Base-by-base conservation (phyloP, 2,329 filamentous ascomycete species). In the Cladophialophora yegresii region DNA sequence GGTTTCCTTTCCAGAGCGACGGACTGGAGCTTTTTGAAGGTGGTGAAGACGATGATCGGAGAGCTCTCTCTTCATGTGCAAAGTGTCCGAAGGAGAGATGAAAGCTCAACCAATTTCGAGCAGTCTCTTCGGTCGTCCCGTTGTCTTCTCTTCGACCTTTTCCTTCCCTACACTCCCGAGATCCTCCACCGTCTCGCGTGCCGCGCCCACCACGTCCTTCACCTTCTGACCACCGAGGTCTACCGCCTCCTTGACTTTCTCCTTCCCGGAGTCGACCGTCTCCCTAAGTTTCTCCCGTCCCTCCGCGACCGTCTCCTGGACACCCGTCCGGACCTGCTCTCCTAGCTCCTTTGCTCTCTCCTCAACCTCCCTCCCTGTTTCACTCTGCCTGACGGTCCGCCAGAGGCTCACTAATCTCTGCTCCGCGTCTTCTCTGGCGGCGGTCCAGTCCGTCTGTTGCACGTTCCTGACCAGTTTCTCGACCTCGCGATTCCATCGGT, bases 401-500 rank as follows among this genome's bases (percentile, higher is more conserved):
- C 63, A 67, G 22, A 60, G 63, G 49, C 61, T 54, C 49, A 63
- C 61, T 33, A 66, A 62, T 28, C 62, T 66, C 57, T 68, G 61
- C 40, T 70, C 67, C 54, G 61, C 65, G 13, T 57, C 30, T 45
- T 65, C 60, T 20, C 67, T 61, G 50, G 67, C 63, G 50, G 54
- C 54, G 9, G 61, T 55, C 88, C 88, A 91, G 75, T 89, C 85
- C 66, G 84, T 86, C 36, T 78, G 82, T 77, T 92, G 86, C 62
- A 86, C 84, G 82, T 85, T 88, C 64, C 81, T 82, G 61, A 89
- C 88, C 58, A 88, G 82, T 66, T 82, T 81, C 75, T 89, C 84
- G 40, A 93, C 77, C 76, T 93, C 90, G 57, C 83, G 77, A 75
- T 95, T 93, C 90, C 90, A 93, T 65, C 85, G 81, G 72, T 90